Base-by-base conservation (phyloP, 371 early-diverging fungal genomes). In the Mucor irregularis region DNA sequence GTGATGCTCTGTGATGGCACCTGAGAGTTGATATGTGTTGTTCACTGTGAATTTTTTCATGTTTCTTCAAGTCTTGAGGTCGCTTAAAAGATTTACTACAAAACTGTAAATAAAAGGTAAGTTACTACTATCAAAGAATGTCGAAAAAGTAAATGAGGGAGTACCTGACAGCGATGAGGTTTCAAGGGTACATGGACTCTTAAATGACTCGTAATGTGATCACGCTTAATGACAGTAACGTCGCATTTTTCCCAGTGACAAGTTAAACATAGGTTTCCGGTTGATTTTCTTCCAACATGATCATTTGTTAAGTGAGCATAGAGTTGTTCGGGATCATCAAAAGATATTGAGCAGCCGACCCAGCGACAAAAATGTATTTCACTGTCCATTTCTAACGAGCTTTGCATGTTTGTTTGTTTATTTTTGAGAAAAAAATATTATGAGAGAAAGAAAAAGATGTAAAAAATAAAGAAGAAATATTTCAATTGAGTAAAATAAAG, bases 131-230 rank as follows among this genome's bases (percentile, higher is more conserved):
- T 7, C n/a, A 24, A 1, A 10, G 14, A 9, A 1, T 26, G 8
- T 28, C 22, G 10, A 3, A 25, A 57, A 52, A 48, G 1, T 5
- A 21, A 13, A 30, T 26, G 25, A 2, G 14, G 10, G 17, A 40
- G 49, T 80, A 86, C 84, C 53, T 61, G 67, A 71, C 97, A 97
- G 29, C 67, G 76, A 73, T 91, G 84, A 17, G 95, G 96, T 68
- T 94, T 94, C 25, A 92, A 81, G n/a, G 93, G 87, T 19, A 97
- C 85, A 69, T 97, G 97, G 19, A 93, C 90, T 56, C 94, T 78
- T 53, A 96, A 69, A 67, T 97, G 97, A 19, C 91, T 90, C 16
- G 95, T 95, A 55, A 96, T 90, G 67, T 97, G 97, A 74, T 97
- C 96, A 61, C 97, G 76, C 75, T 96, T 97, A 31, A 80, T 68